phyloP scores from a whole-genome alignment of 371 early-diverging fungal species.

The Batrachochytrium dendrobatidis region DNA sequence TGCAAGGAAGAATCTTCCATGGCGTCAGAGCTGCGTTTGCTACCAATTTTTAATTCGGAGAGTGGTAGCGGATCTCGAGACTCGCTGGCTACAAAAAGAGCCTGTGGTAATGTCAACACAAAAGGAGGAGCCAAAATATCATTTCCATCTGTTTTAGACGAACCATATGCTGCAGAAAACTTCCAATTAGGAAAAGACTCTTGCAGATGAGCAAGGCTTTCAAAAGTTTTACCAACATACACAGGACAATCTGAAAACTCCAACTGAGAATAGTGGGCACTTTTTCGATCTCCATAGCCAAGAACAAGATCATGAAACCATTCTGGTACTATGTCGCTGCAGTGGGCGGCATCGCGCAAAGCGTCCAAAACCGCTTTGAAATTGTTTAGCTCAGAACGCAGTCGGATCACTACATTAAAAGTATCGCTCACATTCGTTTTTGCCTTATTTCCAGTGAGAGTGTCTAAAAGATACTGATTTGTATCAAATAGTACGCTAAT shows the following conservation, averaged over 20 bases:
- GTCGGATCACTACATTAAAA: slow-evolving; percentile 83
- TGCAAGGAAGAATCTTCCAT: too few species aligned
- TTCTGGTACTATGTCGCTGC: slow-evolving; percentile 68
- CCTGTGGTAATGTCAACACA: slow-evolving; percentile 45
- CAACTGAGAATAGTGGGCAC: slow-evolving; percentile 61
- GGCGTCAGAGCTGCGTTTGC: too few species aligned
- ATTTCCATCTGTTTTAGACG: slow-evolving; percentile 12
- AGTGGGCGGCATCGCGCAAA: slow-evolving; percentile 77
- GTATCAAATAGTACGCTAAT: slow-evolving; percentile 77
- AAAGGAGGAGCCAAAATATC: slow-evolving; percentile 50
- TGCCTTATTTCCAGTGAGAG: slow-evolving; percentile 14
- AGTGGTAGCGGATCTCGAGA: too few species aligned
- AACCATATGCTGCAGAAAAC: background rate
- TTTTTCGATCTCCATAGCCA: slow-evolving; percentile 87
- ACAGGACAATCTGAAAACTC: slow-evolving; percentile 43
- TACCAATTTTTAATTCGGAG: too few species aligned
- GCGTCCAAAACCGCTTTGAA: slow-evolving; percentile 86
- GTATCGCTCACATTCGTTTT: slow-evolving; percentile 60
- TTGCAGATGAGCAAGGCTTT: slow-evolving; percentile 69
- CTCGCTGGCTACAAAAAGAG: background rate
- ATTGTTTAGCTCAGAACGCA: slow-evolving; percentile 83
- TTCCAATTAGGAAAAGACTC: slow-evolving; percentile 51
- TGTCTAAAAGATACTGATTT: slow-evolving; percentile 68
- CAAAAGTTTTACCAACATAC: slow-evolving; percentile 80
- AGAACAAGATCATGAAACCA: slow-evolving; percentile 86